A percentile compares a stretch with the other conserved stretches of the same genome.
Conservation (phyloP, 495 filamentous ascomycete species). For the Penicillium steckii region DNA sequence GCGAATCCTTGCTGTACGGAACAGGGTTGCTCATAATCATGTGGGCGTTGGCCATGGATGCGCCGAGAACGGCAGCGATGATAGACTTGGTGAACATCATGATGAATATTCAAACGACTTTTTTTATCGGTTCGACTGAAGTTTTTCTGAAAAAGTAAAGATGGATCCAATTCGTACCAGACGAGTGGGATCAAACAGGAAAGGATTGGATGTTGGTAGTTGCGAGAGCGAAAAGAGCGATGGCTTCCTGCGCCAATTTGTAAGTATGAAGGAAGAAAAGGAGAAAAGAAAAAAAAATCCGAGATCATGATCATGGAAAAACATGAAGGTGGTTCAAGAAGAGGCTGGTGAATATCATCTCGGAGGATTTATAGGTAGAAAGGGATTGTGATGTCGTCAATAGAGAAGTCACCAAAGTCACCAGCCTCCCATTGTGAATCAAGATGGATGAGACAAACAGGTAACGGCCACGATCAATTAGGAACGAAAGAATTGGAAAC, state of each 20-base stretch:
- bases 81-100: constrained; percentile 48
- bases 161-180: constrained; percentile 41
- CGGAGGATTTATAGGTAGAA: neutral
- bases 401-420: neutral
- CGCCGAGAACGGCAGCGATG: constrained; percentile 45
- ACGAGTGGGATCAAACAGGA: constrained; percentile 32
- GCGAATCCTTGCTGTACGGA: constrained; percentile 55
- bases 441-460: neutral
- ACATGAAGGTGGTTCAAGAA: neutral
- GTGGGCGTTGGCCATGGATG: constrained; percentile 56
- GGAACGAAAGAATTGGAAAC: constrained; percentile 9
- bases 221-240: constrained; percentile 7
- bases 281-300: no score
- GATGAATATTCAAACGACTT: constrained; percentile 26
- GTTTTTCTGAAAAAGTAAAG: constrained; percentile 7
- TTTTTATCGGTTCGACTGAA: constrained; percentile 25
- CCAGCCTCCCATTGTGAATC: neutral
- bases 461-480: neutral
- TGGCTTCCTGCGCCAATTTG: constrained; percentile 5
- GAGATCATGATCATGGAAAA: neutral
- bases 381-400: constrained; percentile 4
- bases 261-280: constrained; percentile 3
- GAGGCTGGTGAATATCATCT: neutral
- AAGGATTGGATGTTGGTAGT: constrained; percentile 26
- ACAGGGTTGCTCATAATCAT: constrained; percentile 68